Base-by-base conservation (phyloP, 805 yeast species). In the Teunomyces gatunensis region DNA sequence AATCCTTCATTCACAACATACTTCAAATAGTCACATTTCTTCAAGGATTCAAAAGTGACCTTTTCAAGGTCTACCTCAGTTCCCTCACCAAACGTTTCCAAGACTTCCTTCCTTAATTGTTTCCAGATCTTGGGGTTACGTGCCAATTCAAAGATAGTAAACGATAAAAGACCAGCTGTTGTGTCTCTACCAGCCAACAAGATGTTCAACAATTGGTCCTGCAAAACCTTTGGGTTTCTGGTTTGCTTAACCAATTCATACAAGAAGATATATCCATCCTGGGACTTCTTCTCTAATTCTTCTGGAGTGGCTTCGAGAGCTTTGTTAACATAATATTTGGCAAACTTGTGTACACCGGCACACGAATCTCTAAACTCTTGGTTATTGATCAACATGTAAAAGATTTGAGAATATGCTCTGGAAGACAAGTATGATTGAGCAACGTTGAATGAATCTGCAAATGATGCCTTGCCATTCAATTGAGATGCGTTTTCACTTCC, bases 361-460 rank as follows among this genome's bases (percentile, higher is more conserved):
- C 61, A 64, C 21, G 66, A 55, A 13, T 57, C 57, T 39, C 64
- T 57, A 53, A 75, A 74, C 45, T 63, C 58, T 11, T 42, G 46
- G 9, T 53, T 52, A 46, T 61, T 52, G 13, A 58, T 42, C 2
- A 61, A 27, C 36, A 51, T 52, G 51, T 56, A 60, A 41, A 61
- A 55, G 30, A 44, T 46, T 39, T 58, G 67, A 47, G 54, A 60
- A 56, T 50, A 68, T 33, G 73, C 53, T 57, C 77, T 65, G 11
- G 68, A 50, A 5, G 73, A 63, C 51, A 70, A 61, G 39, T 60
- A 64, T 30, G 54, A 47, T 54, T 71, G 75, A 6, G 71, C 51
- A 25, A 49, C 49, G 48, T 69, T 67, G 50, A 72, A 71, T 20
- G 68, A 61, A 6, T 58, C 62, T 29, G 71, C 70, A 55, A 72